Conservation (phyloP, 192 early-diverging fungal genomes). For the Helicostylum pulchrum region DNA sequence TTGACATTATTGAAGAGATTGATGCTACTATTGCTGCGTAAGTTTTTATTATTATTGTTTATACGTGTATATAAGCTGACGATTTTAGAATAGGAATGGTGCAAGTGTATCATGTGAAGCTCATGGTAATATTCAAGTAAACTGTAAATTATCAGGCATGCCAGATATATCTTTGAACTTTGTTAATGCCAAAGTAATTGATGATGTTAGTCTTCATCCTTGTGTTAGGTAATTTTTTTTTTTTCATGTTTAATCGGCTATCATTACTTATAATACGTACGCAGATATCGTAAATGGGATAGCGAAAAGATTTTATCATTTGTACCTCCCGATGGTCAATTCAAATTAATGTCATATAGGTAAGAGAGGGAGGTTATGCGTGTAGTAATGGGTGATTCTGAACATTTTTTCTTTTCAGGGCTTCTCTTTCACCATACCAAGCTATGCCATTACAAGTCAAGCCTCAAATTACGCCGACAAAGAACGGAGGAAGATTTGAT, state of each 20-base stretch:
- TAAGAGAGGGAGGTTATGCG: conserved; percentile 23
- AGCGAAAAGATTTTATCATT: conserved; percentile 78
- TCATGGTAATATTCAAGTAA: conserved; percentile 75
- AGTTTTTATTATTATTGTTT: background rate
- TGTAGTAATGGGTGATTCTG: background rate
- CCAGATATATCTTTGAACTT: conserved; percentile 82
- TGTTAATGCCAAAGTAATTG: conserved; percentile 65
- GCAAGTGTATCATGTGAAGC: conserved; percentile 73
- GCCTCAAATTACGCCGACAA: conserved; percentile 55
- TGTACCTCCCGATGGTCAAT: conserved; percentile 92
- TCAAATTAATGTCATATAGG: conserved; percentile 83
- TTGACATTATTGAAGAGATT: conserved; percentile 89
- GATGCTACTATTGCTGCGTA: conserved; percentile 79
- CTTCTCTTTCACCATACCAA: conserved; percentile 54
- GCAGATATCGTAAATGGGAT: conserved; percentile 69
- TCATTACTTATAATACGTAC: background rate
- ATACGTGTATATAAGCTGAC: conserved; percentile 1
- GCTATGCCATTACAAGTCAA: conserved; percentile 60
- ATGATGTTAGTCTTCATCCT: conserved; percentile 86
- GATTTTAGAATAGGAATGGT: conserved; percentile 45
- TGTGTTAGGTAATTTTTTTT: conserved; percentile 64
- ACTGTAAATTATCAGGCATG: conserved; percentile 82
- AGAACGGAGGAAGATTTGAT: conserved; percentile 65
- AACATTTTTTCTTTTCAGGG: conserved; percentile 30
- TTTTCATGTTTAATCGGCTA: background rate